A percentile compares a stretch with the other conserved stretches of the same genome.
phyloP scores from a whole-genome alignment of 768 basidiomycete species.

The Rhodotorula diobovata region DNA sequence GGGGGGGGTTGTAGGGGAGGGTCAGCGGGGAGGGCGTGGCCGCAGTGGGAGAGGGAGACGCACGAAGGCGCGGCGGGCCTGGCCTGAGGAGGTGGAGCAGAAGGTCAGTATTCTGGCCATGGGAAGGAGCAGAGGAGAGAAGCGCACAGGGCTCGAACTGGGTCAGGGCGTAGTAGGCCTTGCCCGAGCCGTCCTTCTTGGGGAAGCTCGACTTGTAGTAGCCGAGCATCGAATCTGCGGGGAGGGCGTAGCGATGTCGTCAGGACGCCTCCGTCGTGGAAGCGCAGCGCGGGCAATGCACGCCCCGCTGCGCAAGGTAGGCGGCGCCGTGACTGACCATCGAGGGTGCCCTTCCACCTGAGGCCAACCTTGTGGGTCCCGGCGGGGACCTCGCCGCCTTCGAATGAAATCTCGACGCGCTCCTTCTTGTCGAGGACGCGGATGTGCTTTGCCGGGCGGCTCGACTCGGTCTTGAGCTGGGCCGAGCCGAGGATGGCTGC shows the following conservation, averaged over 20 bases:
- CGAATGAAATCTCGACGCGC: slow-evolving; percentile 61
- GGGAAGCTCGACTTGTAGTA: slow-evolving; percentile 41
- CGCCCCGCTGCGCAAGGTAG: background rate
- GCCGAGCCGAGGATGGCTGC: slow-evolving; percentile 59
- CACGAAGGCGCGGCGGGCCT: slow-evolving; percentile 45
- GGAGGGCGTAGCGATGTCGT: background rate
- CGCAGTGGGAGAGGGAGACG: background rate
- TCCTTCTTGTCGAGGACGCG: slow-evolving; percentile 61
- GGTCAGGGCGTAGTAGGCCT: slow-evolving; percentile 59
- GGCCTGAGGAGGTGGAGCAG: background rate
- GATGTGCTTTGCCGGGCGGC: slow-evolving; percentile 50
- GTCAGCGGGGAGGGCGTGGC: background rate
- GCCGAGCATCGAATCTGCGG: slow-evolving; percentile 20
- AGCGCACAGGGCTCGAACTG: slow-evolving; percentile 71
- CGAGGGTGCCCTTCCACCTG: slow-evolving; percentile 63
- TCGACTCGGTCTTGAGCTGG: slow-evolving; percentile 55
- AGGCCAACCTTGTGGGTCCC: slow-evolving; percentile 65
- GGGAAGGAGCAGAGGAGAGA: background rate
- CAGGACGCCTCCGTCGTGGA: background rate
- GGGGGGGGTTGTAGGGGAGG: background rate
- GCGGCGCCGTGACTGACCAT: slow-evolving; percentile 53
- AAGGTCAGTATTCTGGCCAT: background rate
- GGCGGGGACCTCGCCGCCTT: slow-evolving; percentile 44
- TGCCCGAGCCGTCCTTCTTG: slow-evolving; percentile 42
- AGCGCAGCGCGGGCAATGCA: no score